These are phyloP conservation scores for Pyronema domesticum DNA, from an alignment of 495 filamentous ascomycete genomes.

Conservation along the genomic window DNA sequence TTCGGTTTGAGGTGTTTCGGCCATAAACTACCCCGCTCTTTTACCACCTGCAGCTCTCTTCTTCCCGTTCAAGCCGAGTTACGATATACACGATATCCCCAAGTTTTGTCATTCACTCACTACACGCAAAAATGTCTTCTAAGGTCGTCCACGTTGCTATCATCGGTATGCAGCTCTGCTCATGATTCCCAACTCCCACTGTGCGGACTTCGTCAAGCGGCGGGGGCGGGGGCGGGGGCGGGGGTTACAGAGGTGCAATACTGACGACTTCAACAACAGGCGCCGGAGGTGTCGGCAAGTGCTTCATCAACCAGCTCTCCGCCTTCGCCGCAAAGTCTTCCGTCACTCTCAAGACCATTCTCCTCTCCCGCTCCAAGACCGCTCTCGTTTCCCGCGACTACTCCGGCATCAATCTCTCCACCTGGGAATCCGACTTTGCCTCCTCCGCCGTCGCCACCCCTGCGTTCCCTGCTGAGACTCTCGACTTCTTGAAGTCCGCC, in stretches of 20 bases:
- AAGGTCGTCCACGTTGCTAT: constrained; percentile 22
- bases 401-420: constrained; percentile 36
- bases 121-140: constrained; percentile 9
- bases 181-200: neutral
- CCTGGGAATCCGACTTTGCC: constrained; percentile 37
- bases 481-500: constrained; percentile 48
- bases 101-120: no score
- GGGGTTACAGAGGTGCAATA: no score
- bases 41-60: neutral
- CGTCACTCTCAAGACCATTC: constrained; percentile 49
- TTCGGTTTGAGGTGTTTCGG: no score
- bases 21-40: neutral
- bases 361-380: constrained; percentile 66
- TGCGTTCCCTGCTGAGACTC: constrained; percentile 38
- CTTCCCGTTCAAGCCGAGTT: no score
- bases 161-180: constrained; percentile 24
- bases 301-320: constrained; percentile 69
- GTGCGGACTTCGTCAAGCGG: neutral
- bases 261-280: constrained; percentile 34
- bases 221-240: no score
- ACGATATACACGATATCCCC: no score
- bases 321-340: constrained; percentile 31
- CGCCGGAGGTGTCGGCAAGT: constrained; percentile 79
- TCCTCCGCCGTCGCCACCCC: constrained; percentile 36
- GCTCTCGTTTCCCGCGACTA: constrained; percentile 48